Evolutionary conservation across 768 basidiomycete genomes (phyloP), one percentile per base, ranked within the genome.

Genomic region (Atractiella rhizophila): DNA sequence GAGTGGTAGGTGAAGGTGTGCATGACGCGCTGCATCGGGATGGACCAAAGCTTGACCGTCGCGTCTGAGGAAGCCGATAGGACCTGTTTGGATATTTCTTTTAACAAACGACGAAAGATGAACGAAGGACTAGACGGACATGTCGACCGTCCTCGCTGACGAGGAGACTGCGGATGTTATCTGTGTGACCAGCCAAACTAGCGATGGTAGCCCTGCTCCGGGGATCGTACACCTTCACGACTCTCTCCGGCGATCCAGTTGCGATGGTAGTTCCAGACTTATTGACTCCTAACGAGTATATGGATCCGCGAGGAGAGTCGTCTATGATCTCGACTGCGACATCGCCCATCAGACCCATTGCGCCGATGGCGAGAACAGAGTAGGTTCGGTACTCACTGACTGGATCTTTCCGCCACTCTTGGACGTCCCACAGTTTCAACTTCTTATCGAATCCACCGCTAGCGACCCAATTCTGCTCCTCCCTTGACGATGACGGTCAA

Each of bases 1-100:
- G 78, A 73, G 56, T 96, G 88, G 54, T 94, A 76, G 0, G 80
- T 79, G 62, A 94, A 98, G 2, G 88, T 96, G 53, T 98, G 85
- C 13, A 98, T 61, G 53, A 83, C 88, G 10, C 78, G 68, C 55
- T 94, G 85, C 13, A 62, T 63, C 0, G 80, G 60, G 15, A 94
- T 65, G 1, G 86, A 94, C 91, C 91, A 98, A 23, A 96, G 68
- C 56, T 88, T 94, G 57, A 82, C 69, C 3, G 81, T 82, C 9
- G 80, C 63, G 64, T 48, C 36, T n/a, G 39, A 45, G 24, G 42
- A 49, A 5, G 44, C 52, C 1, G 51, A 48, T 13, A 51, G 36
- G 43, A 48, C 53, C 23, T 40, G 40, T 20, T 52, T 83, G 80
- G 5, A 79, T 74, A 35, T 79, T 81, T 18, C 77, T 78, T 35